phyloP scores from a whole-genome alignment of 1,284 basidiomycete species.

The Cryptococcus amylolentus region DNA sequence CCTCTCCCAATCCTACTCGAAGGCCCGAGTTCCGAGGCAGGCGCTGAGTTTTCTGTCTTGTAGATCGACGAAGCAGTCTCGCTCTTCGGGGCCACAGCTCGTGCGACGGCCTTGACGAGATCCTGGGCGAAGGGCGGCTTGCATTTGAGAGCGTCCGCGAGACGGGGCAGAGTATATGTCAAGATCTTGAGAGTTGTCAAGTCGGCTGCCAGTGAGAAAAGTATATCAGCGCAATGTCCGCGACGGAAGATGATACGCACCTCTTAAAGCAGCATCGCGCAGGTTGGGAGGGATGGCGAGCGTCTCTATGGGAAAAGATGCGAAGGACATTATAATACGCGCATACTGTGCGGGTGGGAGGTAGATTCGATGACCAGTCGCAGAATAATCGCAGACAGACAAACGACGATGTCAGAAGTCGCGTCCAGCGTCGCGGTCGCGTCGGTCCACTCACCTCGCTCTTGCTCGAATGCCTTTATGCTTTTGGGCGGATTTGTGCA shows the following conservation, averaged over 20 bases:
- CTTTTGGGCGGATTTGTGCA: no score
- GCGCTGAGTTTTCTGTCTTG: not conserved
- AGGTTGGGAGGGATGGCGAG: constrained; percentile 27
- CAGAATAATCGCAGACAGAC: no score
- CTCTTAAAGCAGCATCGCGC: constrained; percentile 26
- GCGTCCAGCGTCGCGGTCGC: no score
- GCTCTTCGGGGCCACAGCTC: not conserved
- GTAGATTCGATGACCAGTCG: no score
- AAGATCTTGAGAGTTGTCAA: constrained; percentile 26
- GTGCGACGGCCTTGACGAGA: constrained; percentile 13
- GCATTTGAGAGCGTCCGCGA: constrained; percentile 9
- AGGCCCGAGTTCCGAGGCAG: not conserved
- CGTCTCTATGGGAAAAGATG: constrained; percentile 31
- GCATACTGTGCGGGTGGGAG: not conserved
- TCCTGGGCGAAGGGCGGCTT: constrained; percentile 15
- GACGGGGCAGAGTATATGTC: constrained; percentile 24
- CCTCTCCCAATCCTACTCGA: constrained; percentile 2
- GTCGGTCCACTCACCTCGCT: no score
- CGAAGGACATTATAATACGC: constrained; percentile 32
- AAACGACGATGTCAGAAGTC: no score
- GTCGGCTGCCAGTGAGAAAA: constrained; percentile 6
- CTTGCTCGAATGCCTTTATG: no score
- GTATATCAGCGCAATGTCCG: constrained; percentile 2
- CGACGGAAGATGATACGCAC: constrained; percentile 19
- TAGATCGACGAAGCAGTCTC: not conserved